A percentile compares a stretch with the other conserved stretches of the same genome.
These are phyloP conservation scores for Pelargonium myrrhifolium DNA, from an alignment of 441 rosid species.

Conservation along the genomic window DNA sequence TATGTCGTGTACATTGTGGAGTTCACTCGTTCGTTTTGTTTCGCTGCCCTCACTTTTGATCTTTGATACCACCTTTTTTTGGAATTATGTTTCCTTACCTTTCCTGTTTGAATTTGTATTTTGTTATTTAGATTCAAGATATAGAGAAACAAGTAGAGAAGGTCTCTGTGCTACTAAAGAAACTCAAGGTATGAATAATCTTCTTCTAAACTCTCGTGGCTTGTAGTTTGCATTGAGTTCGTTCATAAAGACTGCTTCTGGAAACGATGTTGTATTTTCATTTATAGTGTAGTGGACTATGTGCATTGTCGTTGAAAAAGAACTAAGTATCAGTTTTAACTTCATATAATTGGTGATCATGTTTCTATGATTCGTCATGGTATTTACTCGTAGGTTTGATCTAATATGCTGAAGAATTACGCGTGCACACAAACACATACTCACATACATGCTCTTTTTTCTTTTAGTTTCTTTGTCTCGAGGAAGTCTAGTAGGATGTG, in stretches of 20 bases:
- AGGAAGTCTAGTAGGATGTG: too few relatives aligned
- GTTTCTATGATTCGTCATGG: too few relatives aligned
- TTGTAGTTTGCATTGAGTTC: too few relatives aligned
- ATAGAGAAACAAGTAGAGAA: slow-evolving; percentile 52
- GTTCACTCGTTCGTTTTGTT: neutral
- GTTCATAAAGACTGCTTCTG: too few relatives aligned
- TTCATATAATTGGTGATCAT: neutral
- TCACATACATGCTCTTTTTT: too few relatives aligned
- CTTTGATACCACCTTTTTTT: neutral
- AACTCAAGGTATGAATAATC: slow-evolving; percentile 36
- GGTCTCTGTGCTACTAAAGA: slow-evolving; percentile 45
- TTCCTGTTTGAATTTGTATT: slow-evolving; percentile 10
- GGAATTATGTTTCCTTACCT: slow-evolving; percentile 3
- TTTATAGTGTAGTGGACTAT: neutral
- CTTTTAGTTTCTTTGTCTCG: too few relatives aligned
- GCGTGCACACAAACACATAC: too few relatives aligned
- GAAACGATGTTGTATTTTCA: too few relatives aligned
- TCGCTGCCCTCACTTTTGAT: too few relatives aligned
- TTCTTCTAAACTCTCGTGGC: too few relatives aligned
- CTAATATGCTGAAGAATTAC: too few relatives aligned
- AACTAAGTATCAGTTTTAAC: neutral
- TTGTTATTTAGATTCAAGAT: slow-evolving; percentile 45
- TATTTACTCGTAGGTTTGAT: too few relatives aligned
- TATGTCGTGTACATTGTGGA: slow-evolving; percentile 9
- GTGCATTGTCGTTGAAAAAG: neutral